Percentiles rank a stretch among this genome's conserved stretches.
phyloP scores from a whole-genome alignment of 768 basidiomycete species.

The Paxillus ammoniavirescens region DNA sequence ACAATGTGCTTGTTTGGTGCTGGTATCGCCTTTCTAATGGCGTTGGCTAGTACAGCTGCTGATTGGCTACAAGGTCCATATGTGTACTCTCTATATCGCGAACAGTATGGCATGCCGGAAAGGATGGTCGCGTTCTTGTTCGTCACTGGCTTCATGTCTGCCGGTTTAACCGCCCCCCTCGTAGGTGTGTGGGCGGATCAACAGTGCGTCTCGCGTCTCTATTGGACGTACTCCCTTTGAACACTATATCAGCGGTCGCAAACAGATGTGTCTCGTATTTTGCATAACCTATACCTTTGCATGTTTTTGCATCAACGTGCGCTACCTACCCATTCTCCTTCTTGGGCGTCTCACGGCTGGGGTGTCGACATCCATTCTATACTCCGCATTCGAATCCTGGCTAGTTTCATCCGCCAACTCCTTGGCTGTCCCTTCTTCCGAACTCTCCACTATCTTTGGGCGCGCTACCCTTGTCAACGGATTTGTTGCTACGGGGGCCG shows the following conservation, averaged over 20 bases:
- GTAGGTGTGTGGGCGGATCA: constrained; percentile 80
- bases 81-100: constrained; percentile 69
- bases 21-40: not conserved
- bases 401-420: constrained; percentile 60
- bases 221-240: not conserved
- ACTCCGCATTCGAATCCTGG: constrained; percentile 79
- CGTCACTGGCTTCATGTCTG: constrained; percentile 74
- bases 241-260: constrained; percentile 52
- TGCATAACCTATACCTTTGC: constrained; percentile 63
- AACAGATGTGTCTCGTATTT: constrained; percentile 65
- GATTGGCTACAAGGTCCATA: constrained; percentile 84
- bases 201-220: constrained; percentile 34
- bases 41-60: constrained; percentile 43
- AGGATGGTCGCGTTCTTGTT: constrained; percentile 67
- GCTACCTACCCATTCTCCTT: constrained; percentile 57
- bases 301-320: constrained; percentile 58
- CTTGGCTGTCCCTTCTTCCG: constrained; percentile 48
- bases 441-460: constrained; percentile 69
- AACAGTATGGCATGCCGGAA: constrained; percentile 65
- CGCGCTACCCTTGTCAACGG: constrained; percentile 74
- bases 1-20: constrained; percentile 1
- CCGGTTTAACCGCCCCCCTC: constrained; percentile 65
- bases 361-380: constrained; percentile 72
- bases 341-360: constrained; percentile 67
- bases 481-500: constrained; percentile 65